Evolutionary conservation across 352 stramenopile species (phyloP).

Genomic region (Lagenidium giganteum): DNA sequence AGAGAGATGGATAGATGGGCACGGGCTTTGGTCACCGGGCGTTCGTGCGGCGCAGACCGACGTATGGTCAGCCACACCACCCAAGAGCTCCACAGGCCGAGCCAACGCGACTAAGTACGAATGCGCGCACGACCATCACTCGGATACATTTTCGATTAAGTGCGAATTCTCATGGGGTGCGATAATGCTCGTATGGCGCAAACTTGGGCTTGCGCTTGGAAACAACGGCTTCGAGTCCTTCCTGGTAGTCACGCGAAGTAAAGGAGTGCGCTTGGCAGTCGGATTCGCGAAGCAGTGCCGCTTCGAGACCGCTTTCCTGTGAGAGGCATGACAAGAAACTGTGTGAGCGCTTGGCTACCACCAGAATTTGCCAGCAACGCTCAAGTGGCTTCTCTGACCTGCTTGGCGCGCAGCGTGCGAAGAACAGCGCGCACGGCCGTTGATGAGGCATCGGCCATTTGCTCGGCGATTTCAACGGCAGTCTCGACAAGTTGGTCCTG

Average conservation of each 20-base stretch:
- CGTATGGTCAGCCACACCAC: no score
- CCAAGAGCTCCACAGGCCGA: conserved; percentile 4
- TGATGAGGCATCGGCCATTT: conserved; percentile 58
- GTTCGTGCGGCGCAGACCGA: no score
- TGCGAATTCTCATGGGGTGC: conserved; percentile 7
- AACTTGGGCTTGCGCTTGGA: conserved; percentile 66
- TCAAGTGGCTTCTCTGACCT: conserved; percentile 3
- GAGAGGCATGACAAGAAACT: neutral
- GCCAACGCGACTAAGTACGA: conserved; percentile 4
- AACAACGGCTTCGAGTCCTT: conserved; percentile 70
- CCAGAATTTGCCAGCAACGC: no score
- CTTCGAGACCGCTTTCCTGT: conserved; percentile 57
- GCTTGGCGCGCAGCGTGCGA: conserved; percentile 52
- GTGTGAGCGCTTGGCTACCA: no score
- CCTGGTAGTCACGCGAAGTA: conserved; percentile 64
- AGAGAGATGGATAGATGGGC: no score
- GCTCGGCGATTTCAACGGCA: conserved; percentile 42
- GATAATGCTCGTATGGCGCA: conserved; percentile 32
- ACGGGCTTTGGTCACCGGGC: no score
- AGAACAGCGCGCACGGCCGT: conserved; percentile 67
- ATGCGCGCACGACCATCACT: neutral
- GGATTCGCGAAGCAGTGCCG: conserved; percentile 65
- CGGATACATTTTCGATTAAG: no score
- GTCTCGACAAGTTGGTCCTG: conserved; percentile 38
- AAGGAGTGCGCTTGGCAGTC: conserved; percentile 82